phyloP scores from a whole-genome alignment of 1,139 yeast species.

The Taphrina betulina region DNA sequence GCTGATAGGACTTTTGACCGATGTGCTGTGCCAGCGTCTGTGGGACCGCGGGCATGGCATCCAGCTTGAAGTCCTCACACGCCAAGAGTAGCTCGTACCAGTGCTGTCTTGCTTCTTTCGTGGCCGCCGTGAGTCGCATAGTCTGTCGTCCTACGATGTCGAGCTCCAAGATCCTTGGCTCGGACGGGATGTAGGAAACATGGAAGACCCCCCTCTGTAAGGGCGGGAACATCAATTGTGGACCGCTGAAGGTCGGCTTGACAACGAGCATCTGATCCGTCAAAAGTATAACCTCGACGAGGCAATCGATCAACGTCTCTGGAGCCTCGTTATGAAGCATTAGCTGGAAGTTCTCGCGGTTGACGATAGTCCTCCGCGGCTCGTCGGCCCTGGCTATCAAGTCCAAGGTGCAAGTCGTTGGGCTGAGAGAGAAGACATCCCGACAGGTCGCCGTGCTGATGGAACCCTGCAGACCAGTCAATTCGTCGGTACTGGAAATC shows the following conservation, averaged over 20 bases:
- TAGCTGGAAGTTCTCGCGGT: slow-evolving; percentile 26
- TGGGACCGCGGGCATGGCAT: slow-evolving; percentile 18
- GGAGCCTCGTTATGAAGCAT: slow-evolving; percentile 1
- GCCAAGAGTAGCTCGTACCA: slow-evolving; percentile 30
- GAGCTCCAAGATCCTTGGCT: slow-evolving; percentile 8
- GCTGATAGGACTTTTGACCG: slow-evolving; percentile 15
- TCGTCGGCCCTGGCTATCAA: slow-evolving; percentile 8
- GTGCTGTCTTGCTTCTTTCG: slow-evolving; percentile 10
- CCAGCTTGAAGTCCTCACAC: slow-evolving; percentile 26
- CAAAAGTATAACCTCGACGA: slow-evolving; percentile 23
- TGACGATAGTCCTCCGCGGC: slow-evolving; percentile 8
- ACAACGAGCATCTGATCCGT: slow-evolving; percentile 22
- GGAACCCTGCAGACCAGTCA: slow-evolving; percentile 17
- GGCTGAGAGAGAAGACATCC: slow-evolving; percentile 20
- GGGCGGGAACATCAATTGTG: slow-evolving; percentile 26
- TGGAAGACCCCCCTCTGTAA: slow-evolving; percentile 27
- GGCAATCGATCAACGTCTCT: slow-evolving; percentile 12
- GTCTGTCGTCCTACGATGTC: slow-evolving; percentile 29
- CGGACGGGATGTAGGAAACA: slow-evolving; percentile 18
- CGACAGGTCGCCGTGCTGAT: slow-evolving; percentile 6
- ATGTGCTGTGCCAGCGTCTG: slow-evolving; percentile 12
- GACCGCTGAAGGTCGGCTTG: slow-evolving; percentile 22
- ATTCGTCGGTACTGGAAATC: slow-evolving; percentile 9
- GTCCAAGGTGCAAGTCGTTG: slow-evolving; percentile 14
- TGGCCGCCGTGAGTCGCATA: slow-evolving; percentile 24